Conservation (phyloP, 129 eudicot species). For the Deinandra increscens region DNA sequence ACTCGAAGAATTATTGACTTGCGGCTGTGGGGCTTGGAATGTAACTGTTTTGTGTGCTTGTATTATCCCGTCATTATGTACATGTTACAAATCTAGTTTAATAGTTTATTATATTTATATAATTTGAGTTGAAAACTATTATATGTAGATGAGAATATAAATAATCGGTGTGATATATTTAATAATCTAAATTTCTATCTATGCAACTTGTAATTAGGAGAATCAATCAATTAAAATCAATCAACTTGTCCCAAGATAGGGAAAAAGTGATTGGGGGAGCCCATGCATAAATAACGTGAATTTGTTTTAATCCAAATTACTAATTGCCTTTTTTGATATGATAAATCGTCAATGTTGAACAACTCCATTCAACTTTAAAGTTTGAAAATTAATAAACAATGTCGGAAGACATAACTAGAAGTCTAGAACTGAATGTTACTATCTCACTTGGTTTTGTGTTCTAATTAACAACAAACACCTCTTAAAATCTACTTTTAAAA, state of each 20-base stretch:
- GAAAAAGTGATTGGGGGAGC: not conserved
- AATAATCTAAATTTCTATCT: not conserved
- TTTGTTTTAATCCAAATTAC: conserved; percentile 1
- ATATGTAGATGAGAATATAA: not conserved
- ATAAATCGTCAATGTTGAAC: conserved; percentile 24
- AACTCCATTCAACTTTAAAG: conserved; percentile 13
- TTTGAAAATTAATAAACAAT: too few species aligned
- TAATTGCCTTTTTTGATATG: not conserved
- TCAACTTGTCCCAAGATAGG: not conserved
- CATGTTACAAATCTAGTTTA: too few species aligned
- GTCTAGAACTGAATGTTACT: not conserved
- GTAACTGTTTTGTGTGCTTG: too few species aligned
- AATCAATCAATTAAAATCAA: conserved; percentile 15
- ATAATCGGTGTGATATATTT: not conserved
- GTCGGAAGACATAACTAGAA: too few species aligned
- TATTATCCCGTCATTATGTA: too few species aligned
- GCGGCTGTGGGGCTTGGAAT: too few species aligned
- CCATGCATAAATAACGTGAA: conserved; percentile 5
- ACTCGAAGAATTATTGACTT: too few species aligned
- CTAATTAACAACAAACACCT: too few species aligned
- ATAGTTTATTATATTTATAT: too few species aligned
- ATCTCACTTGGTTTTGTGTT: not conserved
- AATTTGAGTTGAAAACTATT: not conserved
- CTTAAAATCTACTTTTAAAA: too few species aligned
- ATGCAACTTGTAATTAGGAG: not conserved